Evolutionary conservation across 2,329 filamentous ascomycete species (phyloP), one percentile per base, ranked within the genome.

Genomic region (Penicillium sp.): DNA sequence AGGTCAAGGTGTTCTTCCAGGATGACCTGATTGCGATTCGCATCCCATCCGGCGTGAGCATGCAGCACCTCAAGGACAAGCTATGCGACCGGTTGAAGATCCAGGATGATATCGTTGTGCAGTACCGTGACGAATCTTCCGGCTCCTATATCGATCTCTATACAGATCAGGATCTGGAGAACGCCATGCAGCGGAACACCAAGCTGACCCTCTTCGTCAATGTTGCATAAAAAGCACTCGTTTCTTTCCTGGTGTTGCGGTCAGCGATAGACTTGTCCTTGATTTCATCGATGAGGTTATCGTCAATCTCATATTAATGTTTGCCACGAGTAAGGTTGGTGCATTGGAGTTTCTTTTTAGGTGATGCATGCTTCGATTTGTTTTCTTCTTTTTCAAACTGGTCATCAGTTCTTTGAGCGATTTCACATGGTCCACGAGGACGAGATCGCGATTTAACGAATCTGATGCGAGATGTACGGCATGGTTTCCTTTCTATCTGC

Each of bases 1-100:
- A 97, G 75, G 90, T 97, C 72, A 97, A 97, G 78, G 88, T 97
- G 53, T 94, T 90, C 78, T 97, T 91, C 78, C 90, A 93, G 63
- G 89, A 92, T 59, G 93, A 97, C 65, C 85, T 95, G 55, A 93
- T 97, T 64, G 90, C 94, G 44, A 92, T 99, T 68, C 87, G 92
- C 34, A 91, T 97, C 54, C 89, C 93, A 0, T 83, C 84, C 1
- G 89, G 95, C 53, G 91, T 95, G 67, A 83, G 83, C 53, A 94
- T 88, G 73, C 80, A 84, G 52, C 88, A 91, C 60, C 82, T 99
- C 9, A 88, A 88, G 66, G 88, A 92, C 64, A 96, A 94, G 76
- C 86, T 97, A 58, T 84, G 86, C 49, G 91, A 97, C 66, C 84
- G 94, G 44, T 82, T 96, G 63, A 92, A 92, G 77, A 83, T 96